These are phyloP conservation scores for Phytophthora ramorum DNA, from an alignment of 352 stramenopile species.

Conservation along the genomic window DNA sequence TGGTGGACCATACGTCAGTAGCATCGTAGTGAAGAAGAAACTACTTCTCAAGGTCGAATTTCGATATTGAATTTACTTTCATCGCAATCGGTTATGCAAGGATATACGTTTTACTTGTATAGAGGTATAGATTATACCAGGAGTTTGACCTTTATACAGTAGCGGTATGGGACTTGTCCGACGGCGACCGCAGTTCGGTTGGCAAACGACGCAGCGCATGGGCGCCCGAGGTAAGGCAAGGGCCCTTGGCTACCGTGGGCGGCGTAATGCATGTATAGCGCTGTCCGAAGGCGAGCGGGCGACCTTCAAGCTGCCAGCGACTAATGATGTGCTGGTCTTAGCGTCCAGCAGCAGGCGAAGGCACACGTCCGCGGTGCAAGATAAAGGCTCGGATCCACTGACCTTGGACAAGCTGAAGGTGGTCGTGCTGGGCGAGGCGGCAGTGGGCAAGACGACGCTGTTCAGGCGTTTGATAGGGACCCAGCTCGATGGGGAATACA, in stretches of 20 bases:
- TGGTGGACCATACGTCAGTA: no score
- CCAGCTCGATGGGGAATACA: constrained; percentile 22
- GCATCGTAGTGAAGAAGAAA: no score
- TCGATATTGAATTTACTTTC: no score
- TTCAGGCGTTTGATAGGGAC: constrained; percentile 58
- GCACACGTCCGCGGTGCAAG: constrained; percentile 26
- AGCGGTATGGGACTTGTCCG: constrained; percentile 12
- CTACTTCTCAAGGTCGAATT: no score
- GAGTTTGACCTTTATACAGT: no score
- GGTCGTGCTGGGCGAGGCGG: constrained; percentile 46
- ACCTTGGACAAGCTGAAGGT: constrained; percentile 54
- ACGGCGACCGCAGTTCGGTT: constrained; percentile 1
- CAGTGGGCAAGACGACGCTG: constrained; percentile 62
- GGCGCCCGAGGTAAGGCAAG: constrained; percentile 15
- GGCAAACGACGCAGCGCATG: constrained; percentile 14
- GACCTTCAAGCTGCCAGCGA: constrained; percentile 9
- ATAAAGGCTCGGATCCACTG: background rate
- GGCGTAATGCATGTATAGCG: background rate
- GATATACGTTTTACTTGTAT: no score
- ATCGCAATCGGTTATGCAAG: no score
- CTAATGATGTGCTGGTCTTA: constrained; percentile 21
- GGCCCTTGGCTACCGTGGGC: constrained; percentile 3
- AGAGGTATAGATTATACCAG: no score
- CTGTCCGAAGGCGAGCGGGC: background rate
- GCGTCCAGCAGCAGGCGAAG: constrained; percentile 20